These are phyloP conservation scores for Phlebiopsis flavidoalba DNA, from an alignment of 768 basidiomycete species.

Conservation along the genomic window DNA sequence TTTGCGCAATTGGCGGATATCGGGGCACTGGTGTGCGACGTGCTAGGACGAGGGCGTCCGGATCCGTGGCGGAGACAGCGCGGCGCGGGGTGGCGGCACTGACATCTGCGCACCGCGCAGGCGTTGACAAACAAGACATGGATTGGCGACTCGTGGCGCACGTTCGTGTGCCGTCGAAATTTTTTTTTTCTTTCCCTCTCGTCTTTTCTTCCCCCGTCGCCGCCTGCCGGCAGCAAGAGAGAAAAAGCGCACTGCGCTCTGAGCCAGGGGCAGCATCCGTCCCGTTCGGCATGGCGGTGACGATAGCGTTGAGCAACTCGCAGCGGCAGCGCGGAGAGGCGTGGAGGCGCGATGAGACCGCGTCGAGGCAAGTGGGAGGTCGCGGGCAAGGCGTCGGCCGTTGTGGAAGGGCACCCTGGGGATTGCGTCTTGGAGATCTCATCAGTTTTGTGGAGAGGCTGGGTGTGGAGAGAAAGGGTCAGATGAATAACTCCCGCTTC, in stretches of 20 bases:
- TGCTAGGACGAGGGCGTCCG: neutral
- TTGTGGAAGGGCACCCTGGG: constrained; percentile 1
- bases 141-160: too few relatives aligned
- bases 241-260: neutral
- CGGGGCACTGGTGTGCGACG: too few relatives aligned
- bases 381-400: neutral
- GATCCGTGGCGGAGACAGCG: neutral
- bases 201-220: neutral
- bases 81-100: neutral
- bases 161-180: neutral
- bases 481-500: constrained; percentile 7
- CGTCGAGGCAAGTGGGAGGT: neutral
- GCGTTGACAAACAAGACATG: neutral
- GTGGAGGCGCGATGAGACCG: neutral
- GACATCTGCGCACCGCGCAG: neutral
- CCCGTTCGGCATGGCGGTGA: constrained; percentile 2
- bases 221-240: neutral
- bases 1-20: constrained; percentile 9
- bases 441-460: constrained; percentile 14
- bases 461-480: constrained; percentile 6
- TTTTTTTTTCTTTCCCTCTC: neutral
- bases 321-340: neutral
- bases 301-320: neutral
- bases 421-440: neutral
- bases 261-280: neutral